Evolutionary conservation across 2,329 filamentous ascomycete species (phyloP).

Genomic region (Ophiostoma australiae): DNA sequence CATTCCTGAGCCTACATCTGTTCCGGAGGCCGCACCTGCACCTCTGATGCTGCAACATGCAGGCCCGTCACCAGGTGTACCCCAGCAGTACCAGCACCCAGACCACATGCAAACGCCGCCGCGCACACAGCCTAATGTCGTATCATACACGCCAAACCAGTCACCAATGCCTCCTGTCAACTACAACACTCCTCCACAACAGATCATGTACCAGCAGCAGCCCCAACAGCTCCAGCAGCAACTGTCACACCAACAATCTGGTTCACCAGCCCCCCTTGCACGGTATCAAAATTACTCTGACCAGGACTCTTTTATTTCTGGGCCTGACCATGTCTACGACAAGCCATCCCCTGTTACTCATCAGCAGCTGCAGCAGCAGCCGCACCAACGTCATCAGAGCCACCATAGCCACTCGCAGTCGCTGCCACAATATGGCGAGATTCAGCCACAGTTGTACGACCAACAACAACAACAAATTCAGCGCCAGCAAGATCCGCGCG

Average conservation of each 20-base stretch:
- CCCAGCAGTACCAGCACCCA: slow-evolving; percentile 36
- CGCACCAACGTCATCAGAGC: slow-evolving; percentile 13
- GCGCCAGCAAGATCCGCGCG: slow-evolving; percentile 37
- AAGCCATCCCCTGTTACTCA: slow-evolving; percentile 36
- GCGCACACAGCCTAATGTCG: slow-evolving; percentile 43
- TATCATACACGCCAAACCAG: slow-evolving; percentile 45
- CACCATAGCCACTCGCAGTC: slow-evolving; percentile 22
- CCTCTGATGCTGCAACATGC: not conserved
- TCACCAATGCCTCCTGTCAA: slow-evolving; percentile 27
- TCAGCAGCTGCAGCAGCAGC: slow-evolving; percentile 17
- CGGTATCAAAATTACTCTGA: slow-evolving; percentile 21
- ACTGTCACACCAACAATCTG: slow-evolving; percentile 7
- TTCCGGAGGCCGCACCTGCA: not conserved
- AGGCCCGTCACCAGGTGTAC: slow-evolving; percentile 39
- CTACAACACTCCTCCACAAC: slow-evolving; percentile 20
- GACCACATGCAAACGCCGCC: slow-evolving; percentile 27
- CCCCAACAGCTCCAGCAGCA: slow-evolving; percentile 16
- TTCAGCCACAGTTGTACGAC: slow-evolving; percentile 17
- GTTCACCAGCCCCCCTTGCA: not conserved
- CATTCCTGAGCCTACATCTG: slow-evolving; percentile 4
- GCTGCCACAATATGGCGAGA: not conserved
- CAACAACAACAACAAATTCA: slow-evolving; percentile 28
- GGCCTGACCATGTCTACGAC: slow-evolving; percentile 45
- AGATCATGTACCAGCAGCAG: slow-evolving; percentile 16
- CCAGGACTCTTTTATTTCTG: slow-evolving; percentile 17